phyloP scores from a whole-genome alignment of 805 yeast genomes.

The Metschnikowia chrysomelidarum region DNA sequence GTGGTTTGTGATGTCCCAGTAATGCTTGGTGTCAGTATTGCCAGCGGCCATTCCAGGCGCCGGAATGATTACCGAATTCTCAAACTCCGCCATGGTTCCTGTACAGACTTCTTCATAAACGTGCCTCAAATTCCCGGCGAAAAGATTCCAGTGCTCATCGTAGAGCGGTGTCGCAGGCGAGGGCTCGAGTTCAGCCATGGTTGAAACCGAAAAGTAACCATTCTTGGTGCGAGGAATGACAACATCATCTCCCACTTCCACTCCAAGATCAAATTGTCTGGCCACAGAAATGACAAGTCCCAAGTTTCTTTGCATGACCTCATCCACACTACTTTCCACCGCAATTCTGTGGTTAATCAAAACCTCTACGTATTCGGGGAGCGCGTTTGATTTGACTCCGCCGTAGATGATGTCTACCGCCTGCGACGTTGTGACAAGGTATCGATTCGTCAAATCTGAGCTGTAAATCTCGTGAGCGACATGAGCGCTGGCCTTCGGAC shows the following conservation, averaged over 20 bases:
- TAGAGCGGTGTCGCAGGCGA: constrained; percentile 18
- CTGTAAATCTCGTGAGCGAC: constrained; percentile 19
- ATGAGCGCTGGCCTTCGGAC: constrained; percentile 28
- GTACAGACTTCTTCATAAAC: constrained; percentile 44
- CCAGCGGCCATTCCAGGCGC: constrained; percentile 66
- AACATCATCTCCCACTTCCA: constrained; percentile 9
- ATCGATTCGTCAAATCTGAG: constrained; percentile 23
- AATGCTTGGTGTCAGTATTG: constrained; percentile 67
- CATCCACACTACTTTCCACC: constrained; percentile 27
- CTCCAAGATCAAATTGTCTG: constrained; percentile 8
- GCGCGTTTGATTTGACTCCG: constrained; percentile 39
- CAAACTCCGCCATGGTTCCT: constrained; percentile 23
- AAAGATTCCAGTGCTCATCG: constrained; percentile 37
- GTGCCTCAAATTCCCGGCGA: constrained; percentile 45
- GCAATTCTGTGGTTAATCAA: constrained; percentile 36
- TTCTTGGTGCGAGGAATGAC: constrained; percentile 2
- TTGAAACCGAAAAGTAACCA: constrained; percentile 7
- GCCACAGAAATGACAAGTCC: constrained; percentile 28
- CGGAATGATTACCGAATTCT: constrained; percentile 32
- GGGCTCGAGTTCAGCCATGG: constrained; percentile 9
- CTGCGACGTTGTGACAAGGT: constrained; percentile 34
- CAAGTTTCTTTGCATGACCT: constrained; percentile 21
- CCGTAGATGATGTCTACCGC: constrained; percentile 34
- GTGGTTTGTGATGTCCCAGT: constrained; percentile 59
- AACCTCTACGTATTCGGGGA: constrained; percentile 33